phyloP scores from a whole-genome alignment of 2,329 filamentous ascomycete species.

The Hirsutella rhossiliensis region DNA sequence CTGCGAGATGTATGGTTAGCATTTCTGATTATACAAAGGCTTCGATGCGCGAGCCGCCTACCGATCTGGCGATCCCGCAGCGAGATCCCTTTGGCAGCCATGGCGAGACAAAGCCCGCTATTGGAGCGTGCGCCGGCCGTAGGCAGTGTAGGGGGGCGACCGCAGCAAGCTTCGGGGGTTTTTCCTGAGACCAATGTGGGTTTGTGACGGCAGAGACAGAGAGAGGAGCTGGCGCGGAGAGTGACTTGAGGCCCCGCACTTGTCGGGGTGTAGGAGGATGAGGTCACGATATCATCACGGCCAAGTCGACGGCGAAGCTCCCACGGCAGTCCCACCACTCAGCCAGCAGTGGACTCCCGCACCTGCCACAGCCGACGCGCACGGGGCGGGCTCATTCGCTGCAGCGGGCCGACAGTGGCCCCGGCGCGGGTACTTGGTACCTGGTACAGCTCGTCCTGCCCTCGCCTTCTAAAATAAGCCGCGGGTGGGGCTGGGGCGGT shows the following conservation, averaged over 20 bases:
- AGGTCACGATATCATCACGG: conserved; percentile 9
- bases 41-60: conserved; percentile 9
- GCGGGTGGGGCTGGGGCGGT: neutral
- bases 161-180: neutral
- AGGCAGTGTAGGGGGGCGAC: neutral
- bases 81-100: conserved; percentile 33
- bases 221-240: neutral
- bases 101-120: conserved; percentile 9
- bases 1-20: conserved; percentile 28
- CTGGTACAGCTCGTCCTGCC: neutral
- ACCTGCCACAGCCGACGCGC: too few relatives aligned
- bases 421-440: neutral
- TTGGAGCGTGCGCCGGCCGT: neutral
- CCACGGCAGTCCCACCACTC: neutral
- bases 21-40: neutral
- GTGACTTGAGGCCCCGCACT: neutral
- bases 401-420: conserved; percentile 9
- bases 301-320: neutral
- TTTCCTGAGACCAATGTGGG: neutral
- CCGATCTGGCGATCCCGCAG: conserved; percentile 40
- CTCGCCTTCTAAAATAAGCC: too few relatives aligned
- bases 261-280: neutral
- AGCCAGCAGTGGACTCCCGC: neutral
- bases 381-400: conserved; percentile 3
- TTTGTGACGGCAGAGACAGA: neutral